Conservation (phyloP, 768 basidiomycete species). For the Suillus hirtellus region DNA sequence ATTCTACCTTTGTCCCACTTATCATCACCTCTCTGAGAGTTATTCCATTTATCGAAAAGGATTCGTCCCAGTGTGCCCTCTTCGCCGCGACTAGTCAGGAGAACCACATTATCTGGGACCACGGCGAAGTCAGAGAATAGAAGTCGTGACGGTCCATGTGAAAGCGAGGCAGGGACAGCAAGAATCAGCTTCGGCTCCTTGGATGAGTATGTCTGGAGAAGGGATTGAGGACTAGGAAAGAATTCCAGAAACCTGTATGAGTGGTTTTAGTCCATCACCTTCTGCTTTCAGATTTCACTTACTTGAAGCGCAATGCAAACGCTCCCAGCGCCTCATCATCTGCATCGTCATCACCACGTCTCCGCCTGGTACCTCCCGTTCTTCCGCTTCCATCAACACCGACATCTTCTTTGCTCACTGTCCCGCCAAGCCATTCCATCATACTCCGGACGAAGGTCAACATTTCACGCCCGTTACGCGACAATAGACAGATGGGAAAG, state of each 20-base stretch:
- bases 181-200: constrained; percentile 92
- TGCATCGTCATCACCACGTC: constrained; percentile 65
- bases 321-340: constrained; percentile 87
- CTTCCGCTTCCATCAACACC: constrained; percentile 70
- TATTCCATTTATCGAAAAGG: constrained; percentile 87
- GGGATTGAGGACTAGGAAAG: constrained; percentile 78
- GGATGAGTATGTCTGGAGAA: constrained; percentile 80
- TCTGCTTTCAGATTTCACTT: neutral
- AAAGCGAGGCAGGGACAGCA: constrained; percentile 89
- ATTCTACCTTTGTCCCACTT: constrained; percentile 91
- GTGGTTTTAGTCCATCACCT: constrained; percentile 12
- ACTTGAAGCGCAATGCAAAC: constrained; percentile 88
- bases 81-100: constrained; percentile 80
- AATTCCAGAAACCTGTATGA: constrained; percentile 83
- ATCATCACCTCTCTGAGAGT: constrained; percentile 71
- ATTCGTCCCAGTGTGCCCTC: constrained; percentile 77
- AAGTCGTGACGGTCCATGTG: constrained; percentile 86
- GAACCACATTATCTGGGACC: constrained; percentile 80
- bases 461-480: constrained; percentile 90
- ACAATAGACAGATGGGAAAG: constrained; percentile 92
- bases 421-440: constrained; percentile 99
- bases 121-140: constrained; percentile 87
- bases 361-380: constrained; percentile 49
- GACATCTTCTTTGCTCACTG: constrained; percentile 89
- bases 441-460: constrained; percentile 90